phyloP scores from a whole-genome alignment of 495 filamentous ascomycete genomes.

The Penicillium flavigenum region DNA sequence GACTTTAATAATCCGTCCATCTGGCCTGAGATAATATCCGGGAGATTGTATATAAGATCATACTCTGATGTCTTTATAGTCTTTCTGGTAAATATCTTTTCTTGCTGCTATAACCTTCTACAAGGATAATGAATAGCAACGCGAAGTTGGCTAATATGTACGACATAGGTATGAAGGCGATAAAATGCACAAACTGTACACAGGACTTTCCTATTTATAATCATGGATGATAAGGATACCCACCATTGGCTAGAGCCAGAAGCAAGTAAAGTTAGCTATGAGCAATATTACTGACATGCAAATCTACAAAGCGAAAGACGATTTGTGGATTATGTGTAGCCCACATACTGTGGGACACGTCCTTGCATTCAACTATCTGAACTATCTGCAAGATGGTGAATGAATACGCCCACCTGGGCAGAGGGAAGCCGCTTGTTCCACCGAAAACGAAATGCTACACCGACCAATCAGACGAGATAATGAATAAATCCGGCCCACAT shows the following conservation, averaged over 20 bases:
- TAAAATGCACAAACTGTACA: no score
- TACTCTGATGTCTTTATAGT: no score
- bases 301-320: not conserved
- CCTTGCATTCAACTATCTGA: conserved; percentile 25
- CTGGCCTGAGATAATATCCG: no score
- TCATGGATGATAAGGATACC: no score
- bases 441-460: conserved; percentile 16
- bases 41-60: no score
- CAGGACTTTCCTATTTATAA: no score
- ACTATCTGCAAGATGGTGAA: conserved; percentile 29
- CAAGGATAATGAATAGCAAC: no score
- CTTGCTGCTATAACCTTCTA: no score
- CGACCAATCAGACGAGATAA: conserved; percentile 20
- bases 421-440: conserved; percentile 13
- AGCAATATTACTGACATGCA: not conserved
- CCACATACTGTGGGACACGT: conserved; percentile 13
- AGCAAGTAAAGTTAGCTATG: not conserved
- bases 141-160: no score
- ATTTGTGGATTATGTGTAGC: conserved; percentile 5
- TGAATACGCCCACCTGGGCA: conserved; percentile 33
- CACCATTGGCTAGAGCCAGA: not conserved
- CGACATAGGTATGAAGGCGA: no score
- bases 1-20: no score
- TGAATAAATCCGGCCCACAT: conserved; percentile 11
- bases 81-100: no score